phyloP scores from a whole-genome alignment of 371 early-diverging fungal genomes.

The Mucor lusitanicus region DNA sequence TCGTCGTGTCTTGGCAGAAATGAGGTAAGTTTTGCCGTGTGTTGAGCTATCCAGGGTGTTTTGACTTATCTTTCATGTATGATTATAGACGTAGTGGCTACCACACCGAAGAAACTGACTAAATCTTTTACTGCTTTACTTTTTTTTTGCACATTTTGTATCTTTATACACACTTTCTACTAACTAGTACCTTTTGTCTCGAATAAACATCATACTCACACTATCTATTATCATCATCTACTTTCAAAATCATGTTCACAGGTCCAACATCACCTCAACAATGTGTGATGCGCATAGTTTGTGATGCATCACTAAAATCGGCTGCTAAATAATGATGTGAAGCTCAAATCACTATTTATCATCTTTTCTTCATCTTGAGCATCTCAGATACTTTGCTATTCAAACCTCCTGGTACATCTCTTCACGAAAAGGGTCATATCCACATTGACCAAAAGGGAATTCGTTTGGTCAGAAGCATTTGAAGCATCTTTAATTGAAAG shows the following conservation, averaged over 20 bases:
- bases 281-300: not conserved
- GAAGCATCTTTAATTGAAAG: too few species aligned
- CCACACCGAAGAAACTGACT: constrained; percentile 52
- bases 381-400: too few species aligned
- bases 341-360: too few species aligned
- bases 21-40: constrained; percentile 76
- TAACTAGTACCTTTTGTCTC: not conserved
- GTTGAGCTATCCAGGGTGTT: constrained; percentile 2
- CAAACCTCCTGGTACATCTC: too few species aligned
- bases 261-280: not conserved
- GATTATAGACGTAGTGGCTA: constrained; percentile 48
- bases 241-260: not conserved
- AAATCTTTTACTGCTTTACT: constrained; percentile 1
- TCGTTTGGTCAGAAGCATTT: too few species aligned
- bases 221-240: not conserved
- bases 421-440: too few species aligned
- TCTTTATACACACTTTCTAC: not conserved
- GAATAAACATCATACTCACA: not conserved
- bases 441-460: too few species aligned
- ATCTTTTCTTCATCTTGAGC: too few species aligned
- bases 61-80: not conserved
- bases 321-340: not conserved
- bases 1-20: constrained; percentile 86
- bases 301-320: not conserved
- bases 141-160: not conserved